Evolutionary conservation across 257 asterid species (phyloP).

Genomic region (Gentiana dahurica): DNA sequence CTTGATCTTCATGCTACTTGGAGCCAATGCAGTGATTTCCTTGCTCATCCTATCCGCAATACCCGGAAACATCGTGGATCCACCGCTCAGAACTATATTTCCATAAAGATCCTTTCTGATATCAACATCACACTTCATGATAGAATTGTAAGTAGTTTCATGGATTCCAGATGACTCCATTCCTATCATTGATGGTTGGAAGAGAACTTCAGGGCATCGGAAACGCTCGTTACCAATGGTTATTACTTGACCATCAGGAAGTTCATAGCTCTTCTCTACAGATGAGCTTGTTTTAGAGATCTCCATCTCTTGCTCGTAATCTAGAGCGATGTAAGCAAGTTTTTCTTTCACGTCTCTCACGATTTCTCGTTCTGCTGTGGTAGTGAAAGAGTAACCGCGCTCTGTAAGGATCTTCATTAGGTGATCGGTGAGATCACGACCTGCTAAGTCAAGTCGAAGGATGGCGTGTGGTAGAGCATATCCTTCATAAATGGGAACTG

Average conservation of each 20-base stretch:
- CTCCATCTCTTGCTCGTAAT: constrained; percentile 27
- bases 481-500: constrained; percentile 34
- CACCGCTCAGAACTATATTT: too few relatives aligned
- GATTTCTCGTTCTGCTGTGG: constrained; percentile 32
- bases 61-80: constrained; percentile 18
- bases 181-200: constrained; percentile 32
- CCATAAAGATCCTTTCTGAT: too few relatives aligned
- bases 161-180: constrained; percentile 34
- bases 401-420: constrained; percentile 12
- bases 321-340: constrained; percentile 28
- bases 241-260: constrained; percentile 11
- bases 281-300: constrained; percentile 27
- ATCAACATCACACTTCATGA: too few relatives aligned
- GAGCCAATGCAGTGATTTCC: constrained; percentile 21
- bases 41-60: constrained; percentile 36
- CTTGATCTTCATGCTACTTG: too few relatives aligned
- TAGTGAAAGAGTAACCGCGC: constrained; percentile 36
- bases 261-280: constrained; percentile 29
- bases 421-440: constrained; percentile 26
- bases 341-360: constrained; percentile 35
- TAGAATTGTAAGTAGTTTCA: constrained; percentile 7
- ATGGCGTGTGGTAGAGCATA: constrained; percentile 20
- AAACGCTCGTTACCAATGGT: constrained; percentile 31
- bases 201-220: constrained; percentile 5
- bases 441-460: constrained; percentile 30